phyloP scores from a whole-genome alignment of 2,329 filamentous ascomycete genomes.

The Aspergillus floridensis region DNA sequence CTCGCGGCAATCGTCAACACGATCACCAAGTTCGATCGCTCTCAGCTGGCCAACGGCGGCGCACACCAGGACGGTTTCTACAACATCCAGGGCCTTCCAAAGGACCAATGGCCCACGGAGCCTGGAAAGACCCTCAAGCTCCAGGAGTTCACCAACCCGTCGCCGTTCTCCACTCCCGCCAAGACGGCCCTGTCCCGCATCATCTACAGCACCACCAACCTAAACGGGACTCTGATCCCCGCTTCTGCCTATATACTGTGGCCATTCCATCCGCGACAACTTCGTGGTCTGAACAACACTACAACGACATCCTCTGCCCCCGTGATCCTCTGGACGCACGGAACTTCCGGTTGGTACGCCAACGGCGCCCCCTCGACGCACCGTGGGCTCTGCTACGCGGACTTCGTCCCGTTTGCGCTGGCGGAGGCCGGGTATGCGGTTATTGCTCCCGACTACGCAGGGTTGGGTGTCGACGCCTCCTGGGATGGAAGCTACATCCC shows the following conservation, averaged over 20 bases:
- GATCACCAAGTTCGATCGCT: conserved; percentile 16
- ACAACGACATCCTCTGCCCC: conserved; percentile 13
- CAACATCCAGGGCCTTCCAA: conserved; percentile 10
- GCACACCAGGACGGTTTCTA: conserved; percentile 19
- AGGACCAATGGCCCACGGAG: conserved; percentile 13
- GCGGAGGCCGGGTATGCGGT: conserved; percentile 43
- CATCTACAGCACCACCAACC: conserved; percentile 47
- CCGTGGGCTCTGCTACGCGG: conserved; percentile 44
- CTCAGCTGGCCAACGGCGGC: conserved; percentile 21
- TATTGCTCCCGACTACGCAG: conserved; percentile 6
- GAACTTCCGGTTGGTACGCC: conserved; percentile 44
- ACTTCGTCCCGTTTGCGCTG: conserved; percentile 40
- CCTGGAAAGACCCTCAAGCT: conserved; percentile 15
- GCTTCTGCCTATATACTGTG: conserved; percentile 53
- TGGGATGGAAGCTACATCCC: conserved; percentile 36
- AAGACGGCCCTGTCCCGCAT: conserved; percentile 45
- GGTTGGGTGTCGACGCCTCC: conserved; percentile 33
- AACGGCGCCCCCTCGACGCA: conserved; percentile 43
- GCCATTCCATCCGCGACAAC: conserved; percentile 39
- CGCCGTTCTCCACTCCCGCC: conserved; percentile 14
- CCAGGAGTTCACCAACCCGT: conserved; percentile 16
- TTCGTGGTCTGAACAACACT: conserved; percentile 5
- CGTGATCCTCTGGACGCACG: conserved; percentile 47
- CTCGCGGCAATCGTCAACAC: conserved; percentile 9
- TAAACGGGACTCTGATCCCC: conserved; percentile 48